Base-by-base conservation (phyloP, 176 grass and related monocot genomes). In the Areca catechu region DNA sequence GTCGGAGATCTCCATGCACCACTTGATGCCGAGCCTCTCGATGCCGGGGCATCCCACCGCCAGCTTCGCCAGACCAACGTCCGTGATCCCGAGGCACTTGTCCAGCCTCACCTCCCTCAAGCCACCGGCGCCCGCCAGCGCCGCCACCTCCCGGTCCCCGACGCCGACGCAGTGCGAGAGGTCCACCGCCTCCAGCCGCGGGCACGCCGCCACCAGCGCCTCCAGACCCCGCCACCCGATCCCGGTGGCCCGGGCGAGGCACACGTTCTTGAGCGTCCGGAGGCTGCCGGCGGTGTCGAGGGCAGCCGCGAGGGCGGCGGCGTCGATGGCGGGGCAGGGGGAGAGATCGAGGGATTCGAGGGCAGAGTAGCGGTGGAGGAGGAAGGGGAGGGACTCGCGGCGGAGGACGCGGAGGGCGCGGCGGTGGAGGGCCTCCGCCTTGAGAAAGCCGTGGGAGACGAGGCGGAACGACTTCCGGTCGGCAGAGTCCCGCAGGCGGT, bases 1-100 rank as follows among this genome's bases (percentile, higher is more conserved):
- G 70, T 98, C 93, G 0, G 87, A 91, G 81, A 92, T 92, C 76
- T 98, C 87, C 30, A 64, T 75, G 60, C 93, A 98, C 93, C 93
- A 98, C 62, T 98, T 98, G 53, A 98, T 64, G 16, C 83, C 69
- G 10, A 98, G 87, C 76, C 49, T 81, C 75, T 92, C 75, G 37
- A 98, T 66, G 58, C 5, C 74, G 28, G 83, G 73, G 79, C 93
- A 92, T 0, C 80, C 93, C 0, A 92, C 87, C 7, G 73, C 93
- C 2, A 92, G 81, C 78, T 92, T 91, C 15, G 93, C 93, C 7
- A 98, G 85, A 48, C 93, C 93, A 56, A 98, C 77, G 62, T 98
- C 93, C 5, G 93, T 92, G 66, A 92, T 64, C 2, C 60, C 65
- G 12, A 98, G 81, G 77, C 93, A 98, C 63, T 98, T 98, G 2